phyloP scores from a whole-genome alignment of 306 rosid genomes.

The Chamaecrista fasciculata region DNA sequence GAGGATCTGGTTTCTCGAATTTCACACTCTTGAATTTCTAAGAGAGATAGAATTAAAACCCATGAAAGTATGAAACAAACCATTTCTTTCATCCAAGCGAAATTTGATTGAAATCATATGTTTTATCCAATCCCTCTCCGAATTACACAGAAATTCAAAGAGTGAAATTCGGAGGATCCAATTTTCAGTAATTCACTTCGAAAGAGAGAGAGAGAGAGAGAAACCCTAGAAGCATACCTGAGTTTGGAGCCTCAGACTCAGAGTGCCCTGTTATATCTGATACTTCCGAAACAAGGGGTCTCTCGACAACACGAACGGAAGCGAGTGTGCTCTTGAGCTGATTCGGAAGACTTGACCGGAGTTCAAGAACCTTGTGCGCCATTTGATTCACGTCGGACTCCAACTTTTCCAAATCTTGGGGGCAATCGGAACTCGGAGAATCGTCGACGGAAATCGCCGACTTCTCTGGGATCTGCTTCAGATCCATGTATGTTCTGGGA shows the following conservation, averaged over 20 bases:
- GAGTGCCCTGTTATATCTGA: conserved; percentile 39
- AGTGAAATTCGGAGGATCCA: no score
- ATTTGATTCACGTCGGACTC: conserved; percentile 56
- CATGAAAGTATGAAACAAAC: no score
- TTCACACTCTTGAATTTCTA: no score
- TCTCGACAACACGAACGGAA: conserved; percentile 49
- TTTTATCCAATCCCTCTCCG: no score
- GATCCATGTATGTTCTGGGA: no score
- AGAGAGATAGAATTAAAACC: no score
- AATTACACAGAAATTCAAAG: no score
- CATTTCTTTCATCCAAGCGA: no score
- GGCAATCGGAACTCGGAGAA: conserved; percentile 33
- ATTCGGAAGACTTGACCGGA: conserved; percentile 59
- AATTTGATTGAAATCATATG: no score
- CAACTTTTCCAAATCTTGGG: conserved; percentile 35
- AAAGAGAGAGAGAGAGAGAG: no score
- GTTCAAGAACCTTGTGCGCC: conserved; percentile 58
- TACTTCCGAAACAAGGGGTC: conserved; percentile 41
- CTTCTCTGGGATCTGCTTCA: background rate
- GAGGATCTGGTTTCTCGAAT: no score
- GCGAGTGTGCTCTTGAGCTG: conserved; percentile 54
- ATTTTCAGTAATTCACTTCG: no score
- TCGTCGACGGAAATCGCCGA: conserved; percentile 21
- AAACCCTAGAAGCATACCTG: conserved; percentile 37
- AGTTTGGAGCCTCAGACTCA: background rate